Evolutionary conservation across 805 yeast genomes (phyloP).

Genomic region (Maudiozyma turicensis): DNA sequence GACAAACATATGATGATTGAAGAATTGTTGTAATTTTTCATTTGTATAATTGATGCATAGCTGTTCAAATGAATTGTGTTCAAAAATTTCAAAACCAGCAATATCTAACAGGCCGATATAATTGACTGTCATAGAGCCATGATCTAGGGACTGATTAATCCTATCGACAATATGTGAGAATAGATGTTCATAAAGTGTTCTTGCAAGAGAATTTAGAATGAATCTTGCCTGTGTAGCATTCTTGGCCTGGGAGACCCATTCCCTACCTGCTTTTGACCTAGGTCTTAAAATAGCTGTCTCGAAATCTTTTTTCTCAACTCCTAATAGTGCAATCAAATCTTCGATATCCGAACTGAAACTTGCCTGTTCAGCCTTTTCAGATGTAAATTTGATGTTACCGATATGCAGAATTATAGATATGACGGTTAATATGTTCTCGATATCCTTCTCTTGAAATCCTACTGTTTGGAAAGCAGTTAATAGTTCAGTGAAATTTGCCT

Average conservation of each 20-base stretch:
- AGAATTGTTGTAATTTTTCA: conserved; percentile 94
- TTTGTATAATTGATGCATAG: conserved; percentile 95
- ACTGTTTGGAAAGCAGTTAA: conserved; percentile 60
- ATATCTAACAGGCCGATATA: conserved; percentile 95
- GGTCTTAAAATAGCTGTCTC: conserved; percentile 61
- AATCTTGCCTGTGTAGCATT: conserved; percentile 71
- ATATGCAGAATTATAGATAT: conserved; percentile 72
- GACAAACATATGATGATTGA: conserved; percentile 95
- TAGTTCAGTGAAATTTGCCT: conserved; percentile 53
- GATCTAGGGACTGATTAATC: conserved; percentile 61
- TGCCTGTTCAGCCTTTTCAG: conserved; percentile 70
- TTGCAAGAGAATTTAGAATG: conserved; percentile 79
- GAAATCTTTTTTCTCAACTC: conserved; percentile 43
- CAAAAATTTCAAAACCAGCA: conserved; percentile 95
- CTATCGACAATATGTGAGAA: conserved; percentile 68
- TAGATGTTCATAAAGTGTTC: conserved; percentile 73
- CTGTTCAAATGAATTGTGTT: conserved; percentile 90
- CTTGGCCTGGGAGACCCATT: conserved; percentile 69
- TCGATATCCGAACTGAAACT: conserved; percentile 39
- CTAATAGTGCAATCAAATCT: conserved; percentile 51
- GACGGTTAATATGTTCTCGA: conserved; percentile 48
- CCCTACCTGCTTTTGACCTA: conserved; percentile 84
- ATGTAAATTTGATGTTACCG: conserved; percentile 72
- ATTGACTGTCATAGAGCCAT: conserved; percentile 34
- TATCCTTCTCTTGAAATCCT: conserved; percentile 53